Evolutionary conservation across 2,329 filamentous ascomycete genomes (phyloP), one percentile per base, ranked within the genome.

Genomic region (Grosmannia huntii): DNA sequence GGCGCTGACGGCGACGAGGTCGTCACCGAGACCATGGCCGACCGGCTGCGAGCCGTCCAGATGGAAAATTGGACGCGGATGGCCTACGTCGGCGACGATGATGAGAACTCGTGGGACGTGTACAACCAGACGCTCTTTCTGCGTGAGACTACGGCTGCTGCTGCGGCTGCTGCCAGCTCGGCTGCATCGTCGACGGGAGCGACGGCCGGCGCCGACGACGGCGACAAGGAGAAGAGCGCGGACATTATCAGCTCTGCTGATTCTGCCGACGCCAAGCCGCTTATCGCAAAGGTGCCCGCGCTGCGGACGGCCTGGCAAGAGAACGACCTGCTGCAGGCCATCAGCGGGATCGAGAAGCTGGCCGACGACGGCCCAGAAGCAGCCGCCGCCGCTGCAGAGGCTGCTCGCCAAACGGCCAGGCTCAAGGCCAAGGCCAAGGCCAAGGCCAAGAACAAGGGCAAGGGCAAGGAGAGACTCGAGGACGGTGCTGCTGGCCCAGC

Each of bases 1-100:
- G 81, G 83, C 53, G 83, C 87, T 64, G 83, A 84, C 58, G 62
- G 62, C 56, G 75, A 79, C 16, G 75, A 79, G 21, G 76, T 82
- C 58, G 77, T 82, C 14, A 83, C 82, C 27, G 81, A 87, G 64
- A 91, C 84, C 41, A 94, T 87, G 76, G 85, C 81, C 61, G 80
- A 87, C 66, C 83, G 90, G 33, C 80, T 97, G 62, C 83, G 86
- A 64, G 74, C 79, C 51, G 90, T 95, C 50, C 88, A 95, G 73
- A 81, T 84, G 56, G 92, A 99, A 69, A 75, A 78, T 59, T 99
- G 94, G 94, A 81, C 83, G 63, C 81, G 78, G 61, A 80, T 96
- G 69, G 78, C 83, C 61, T 96, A 91, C 75, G 79, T 87, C 56
- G 89, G 95, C 68, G 89, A 95, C 69, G 86, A 94, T 66, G 82